These are phyloP conservation scores for Rhynchosporium secalis DNA, from an alignment of 2,329 filamentous ascomycete species.

Conservation along the genomic window DNA sequence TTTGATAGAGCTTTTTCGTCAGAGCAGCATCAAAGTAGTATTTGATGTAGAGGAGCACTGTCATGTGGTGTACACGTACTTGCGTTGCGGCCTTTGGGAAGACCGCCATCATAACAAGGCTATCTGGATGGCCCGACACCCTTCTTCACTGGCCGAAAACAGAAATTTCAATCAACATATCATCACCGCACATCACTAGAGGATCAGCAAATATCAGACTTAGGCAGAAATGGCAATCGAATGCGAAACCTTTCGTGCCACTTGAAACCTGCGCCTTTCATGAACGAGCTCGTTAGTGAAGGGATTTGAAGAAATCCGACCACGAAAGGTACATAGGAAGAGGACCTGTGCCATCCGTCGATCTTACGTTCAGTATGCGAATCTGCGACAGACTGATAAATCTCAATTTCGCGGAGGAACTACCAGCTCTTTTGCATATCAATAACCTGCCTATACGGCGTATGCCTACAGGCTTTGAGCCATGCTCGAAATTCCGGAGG, in stretches of 20 bases:
- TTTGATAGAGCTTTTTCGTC: neutral
- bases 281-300: neutral
- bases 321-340: too few relatives aligned
- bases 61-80: neutral
- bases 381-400: too few relatives aligned
- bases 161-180: too few relatives aligned
- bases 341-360: too few relatives aligned
- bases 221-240: too few relatives aligned
- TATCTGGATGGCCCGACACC: neutral
- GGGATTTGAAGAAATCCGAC: neutral
- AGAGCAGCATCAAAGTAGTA: neutral
- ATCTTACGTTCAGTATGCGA: too few relatives aligned
- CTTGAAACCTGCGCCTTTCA: neutral
- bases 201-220: neutral
- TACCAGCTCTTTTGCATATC: too few relatives aligned
- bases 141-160: neutral
- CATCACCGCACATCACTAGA: neutral
- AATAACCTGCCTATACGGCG: too few relatives aligned
- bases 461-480: too few relatives aligned
- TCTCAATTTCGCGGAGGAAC: too few relatives aligned
- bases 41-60: neutral
- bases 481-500: too few relatives aligned
- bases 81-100: neutral
- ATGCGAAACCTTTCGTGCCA: neutral
- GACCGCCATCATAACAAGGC: constrained; percentile 15